A percentile compares a stretch with the other conserved stretches of the same genome.
phyloP scores from a whole-genome alignment of 2,329 filamentous ascomycete species.

The Venturiaceae sp. region DNA sequence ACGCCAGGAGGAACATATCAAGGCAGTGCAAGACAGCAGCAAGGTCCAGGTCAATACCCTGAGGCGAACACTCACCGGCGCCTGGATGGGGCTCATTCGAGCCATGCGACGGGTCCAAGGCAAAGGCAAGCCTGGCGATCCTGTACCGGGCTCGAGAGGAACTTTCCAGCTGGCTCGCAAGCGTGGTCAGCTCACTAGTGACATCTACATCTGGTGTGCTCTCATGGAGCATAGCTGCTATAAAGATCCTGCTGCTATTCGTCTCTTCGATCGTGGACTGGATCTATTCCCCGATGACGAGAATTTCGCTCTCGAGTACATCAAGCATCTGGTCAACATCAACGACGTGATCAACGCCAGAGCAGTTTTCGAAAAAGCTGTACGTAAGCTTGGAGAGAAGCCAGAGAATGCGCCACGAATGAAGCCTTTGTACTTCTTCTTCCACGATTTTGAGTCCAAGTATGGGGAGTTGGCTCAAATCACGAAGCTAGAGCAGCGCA shows the following conservation, averaged over 20 bases:
- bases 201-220: slow-evolving; percentile 89
- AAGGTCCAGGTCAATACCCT: slow-evolving; percentile 64
- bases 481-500: slow-evolving; percentile 79
- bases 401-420: slow-evolving; percentile 64
- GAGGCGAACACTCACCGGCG: slow-evolving; percentile 78
- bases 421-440: slow-evolving; percentile 79
- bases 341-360: slow-evolving; percentile 60
- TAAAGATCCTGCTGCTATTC: slow-evolving; percentile 82
- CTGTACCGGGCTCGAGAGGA: slow-evolving; percentile 64
- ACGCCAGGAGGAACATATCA: slow-evolving; percentile 43
- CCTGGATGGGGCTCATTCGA: slow-evolving; percentile 91
- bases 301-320: slow-evolving; percentile 85
- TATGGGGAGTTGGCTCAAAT: slow-evolving; percentile 91
- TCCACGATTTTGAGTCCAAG: slow-evolving; percentile 90
- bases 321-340: slow-evolving; percentile 71
- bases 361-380: slow-evolving; percentile 91
- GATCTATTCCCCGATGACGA: slow-evolving; percentile 93
- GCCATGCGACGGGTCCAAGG: slow-evolving; percentile 93
- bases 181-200: slow-evolving; percentile 79
- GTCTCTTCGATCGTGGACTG: slow-evolving; percentile 91
- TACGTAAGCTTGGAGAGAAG: slow-evolving; percentile 70
- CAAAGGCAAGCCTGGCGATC: slow-evolving; percentile 51
- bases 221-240: slow-evolving; percentile 94
- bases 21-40: slow-evolving; percentile 54
- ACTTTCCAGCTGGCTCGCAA: slow-evolving; percentile 85